Percentiles rank a stretch among this genome's conserved stretches.
These are phyloP conservation scores for Rhizopogon sp. DNA, from an alignment of 768 basidiomycete species.

Conservation along the genomic window DNA sequence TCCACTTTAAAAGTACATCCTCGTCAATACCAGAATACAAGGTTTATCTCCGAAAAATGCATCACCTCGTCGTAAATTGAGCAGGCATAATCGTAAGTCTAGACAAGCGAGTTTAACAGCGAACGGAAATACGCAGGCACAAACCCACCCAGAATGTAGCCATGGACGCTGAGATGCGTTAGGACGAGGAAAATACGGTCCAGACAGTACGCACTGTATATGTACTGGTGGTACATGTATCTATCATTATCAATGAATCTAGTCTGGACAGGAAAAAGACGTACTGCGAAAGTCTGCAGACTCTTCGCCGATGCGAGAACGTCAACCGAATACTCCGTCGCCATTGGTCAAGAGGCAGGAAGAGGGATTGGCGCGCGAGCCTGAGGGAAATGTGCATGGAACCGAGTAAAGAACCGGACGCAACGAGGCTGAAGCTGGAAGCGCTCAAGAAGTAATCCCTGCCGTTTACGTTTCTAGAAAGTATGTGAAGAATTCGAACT, in stretches of 20 bases:
- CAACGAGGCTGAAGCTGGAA: no score
- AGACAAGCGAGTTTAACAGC: not conserved
- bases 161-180: not conserved
- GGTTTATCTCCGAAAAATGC: no score
- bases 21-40: not conserved
- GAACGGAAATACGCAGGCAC: not conserved
- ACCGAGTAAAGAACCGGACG: no score
- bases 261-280: not conserved
- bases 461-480: no score
- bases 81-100: not conserved
- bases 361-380: not conserved
- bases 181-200: not conserved
- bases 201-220: not conserved
- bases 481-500: no score
- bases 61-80: not conserved
- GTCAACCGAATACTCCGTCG: not conserved
- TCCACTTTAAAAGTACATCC: not conserved
- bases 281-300: not conserved
- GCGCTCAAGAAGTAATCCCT: no score
- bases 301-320: not conserved
- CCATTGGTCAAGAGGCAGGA: not conserved
- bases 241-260: not conserved
- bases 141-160: not conserved
- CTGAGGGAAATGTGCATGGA: no score
- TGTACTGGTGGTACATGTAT: not conserved